These are phyloP conservation scores for Boletus sp. DNA, from an alignment of 768 basidiomycete genomes.

Conservation along the genomic window DNA sequence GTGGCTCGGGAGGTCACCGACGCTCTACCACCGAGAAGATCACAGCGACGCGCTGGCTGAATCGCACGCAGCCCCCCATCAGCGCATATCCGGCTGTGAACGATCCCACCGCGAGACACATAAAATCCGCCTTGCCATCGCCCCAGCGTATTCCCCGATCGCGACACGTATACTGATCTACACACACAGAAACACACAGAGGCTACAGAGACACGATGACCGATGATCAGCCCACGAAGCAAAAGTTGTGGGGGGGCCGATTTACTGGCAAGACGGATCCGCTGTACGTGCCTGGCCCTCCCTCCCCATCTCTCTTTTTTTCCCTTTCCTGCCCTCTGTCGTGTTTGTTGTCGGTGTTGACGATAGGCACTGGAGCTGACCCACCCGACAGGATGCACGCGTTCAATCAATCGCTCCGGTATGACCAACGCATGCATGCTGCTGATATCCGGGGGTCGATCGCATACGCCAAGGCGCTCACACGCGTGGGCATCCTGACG, in stretches of 20 bases:
- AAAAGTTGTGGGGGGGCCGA: constrained; percentile 86
- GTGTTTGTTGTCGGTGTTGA: background rate
- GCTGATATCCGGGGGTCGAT: constrained; percentile 93
- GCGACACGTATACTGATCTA: background rate
- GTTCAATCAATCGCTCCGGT: constrained; percentile 94
- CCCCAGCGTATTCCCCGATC: background rate
- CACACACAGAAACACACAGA: background rate
- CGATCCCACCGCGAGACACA: background rate
- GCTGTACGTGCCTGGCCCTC: constrained; percentile 2
- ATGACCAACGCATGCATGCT: constrained; percentile 91
- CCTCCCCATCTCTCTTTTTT: background rate
- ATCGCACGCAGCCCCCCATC: background rate
- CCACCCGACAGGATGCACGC: constrained; percentile 76
- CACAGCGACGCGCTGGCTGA: background rate
- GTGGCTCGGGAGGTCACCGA: background rate
- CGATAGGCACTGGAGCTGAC: background rate
- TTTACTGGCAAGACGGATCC: constrained; percentile 88
- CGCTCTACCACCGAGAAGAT: background rate
- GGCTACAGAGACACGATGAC: constrained; percentile 27
- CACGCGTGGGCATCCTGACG: constrained; percentile 77
- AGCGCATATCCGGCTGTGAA: background rate
- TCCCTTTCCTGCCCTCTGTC: background rate
- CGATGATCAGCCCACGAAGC: constrained; percentile 46
- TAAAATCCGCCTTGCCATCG: background rate
- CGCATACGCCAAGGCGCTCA: constrained; percentile 88